Conservation (phyloP, 176 grass and related monocot genomes). For the Puccinellia tenuiflora region DNA sequence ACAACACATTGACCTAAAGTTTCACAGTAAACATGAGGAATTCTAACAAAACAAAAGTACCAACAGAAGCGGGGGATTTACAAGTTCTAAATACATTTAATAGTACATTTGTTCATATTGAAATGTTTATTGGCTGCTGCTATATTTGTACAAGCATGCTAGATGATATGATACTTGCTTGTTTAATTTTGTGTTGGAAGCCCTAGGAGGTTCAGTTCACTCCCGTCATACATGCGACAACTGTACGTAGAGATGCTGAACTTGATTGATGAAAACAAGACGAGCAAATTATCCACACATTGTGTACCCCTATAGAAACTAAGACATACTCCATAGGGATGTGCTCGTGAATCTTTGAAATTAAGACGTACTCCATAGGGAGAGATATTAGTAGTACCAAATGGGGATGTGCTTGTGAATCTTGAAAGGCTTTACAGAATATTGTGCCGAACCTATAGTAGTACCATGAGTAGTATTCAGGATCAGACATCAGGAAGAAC, state of each 20-base stretch:
- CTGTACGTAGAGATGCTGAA: neutral
- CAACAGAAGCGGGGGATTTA: neutral
- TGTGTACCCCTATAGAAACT: neutral
- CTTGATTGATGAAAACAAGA: neutral
- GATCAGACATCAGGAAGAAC: neutral
- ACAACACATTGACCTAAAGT: neutral
- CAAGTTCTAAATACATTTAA: neutral
- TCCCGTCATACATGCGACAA: neutral
- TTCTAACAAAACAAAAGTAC: neutral
- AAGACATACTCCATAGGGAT: neutral
- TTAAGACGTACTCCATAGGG: neutral
- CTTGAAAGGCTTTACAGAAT: too few relatives aligned
- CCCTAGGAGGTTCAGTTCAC: neutral
- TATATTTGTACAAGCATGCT: neutral
- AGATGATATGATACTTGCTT: neutral
- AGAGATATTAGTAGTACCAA: neutral
- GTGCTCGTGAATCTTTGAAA: neutral
- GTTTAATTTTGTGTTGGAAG: neutral
- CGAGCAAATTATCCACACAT: neutral
- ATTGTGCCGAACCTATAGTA: too few relatives aligned
- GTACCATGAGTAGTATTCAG: too few relatives aligned
- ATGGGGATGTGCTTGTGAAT: neutral
- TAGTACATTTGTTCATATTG: neutral
- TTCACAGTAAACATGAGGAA: neutral
- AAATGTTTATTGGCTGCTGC: neutral